Evolutionary conservation across 2,329 filamentous ascomycete species (phyloP), one percentile per base, ranked within the genome.

Genomic region (Trichoderma koningiopsis): DNA sequence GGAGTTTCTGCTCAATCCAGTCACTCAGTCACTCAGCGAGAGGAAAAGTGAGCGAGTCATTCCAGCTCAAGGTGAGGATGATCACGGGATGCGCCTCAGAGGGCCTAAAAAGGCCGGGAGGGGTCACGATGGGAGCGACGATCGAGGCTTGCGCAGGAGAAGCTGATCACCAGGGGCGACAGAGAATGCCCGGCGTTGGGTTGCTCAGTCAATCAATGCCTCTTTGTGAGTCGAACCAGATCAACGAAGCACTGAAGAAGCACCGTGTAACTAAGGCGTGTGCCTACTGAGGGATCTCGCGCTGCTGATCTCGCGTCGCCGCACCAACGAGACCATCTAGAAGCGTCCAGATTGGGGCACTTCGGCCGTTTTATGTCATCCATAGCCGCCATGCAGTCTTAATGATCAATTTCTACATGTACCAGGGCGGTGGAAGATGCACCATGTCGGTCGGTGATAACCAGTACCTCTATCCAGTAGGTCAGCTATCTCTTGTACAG

Each of bases 141-240:
- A 69, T 69, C 68, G 61, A 66, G 60, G 68, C 68, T 69, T 69
- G 68, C 68, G 68, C 68, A 69, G 61, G 61, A 69, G 60, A 63
- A 49, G 16, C 19, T 63, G 58, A 68, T 68, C 59, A 63, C 40
- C 57, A 47, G 61, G 61, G 58, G 49, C 8, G 35, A 19, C 27
- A 27, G n/a, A 49, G n/a, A 22, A 10, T 49, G 47, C 10, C 19
- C n/a, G 47, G 3, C 13, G 47, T 16, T 22, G 22, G 22, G 4
- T 43, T 19, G 16, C 7, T n/a, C 40, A 43, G 40, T 24, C 47
- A 49, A 13, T 24, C 22, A 49, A 13, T 49, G 47, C 47, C 47
- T 24, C 4, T 6, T 22, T 49, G n/a, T 22, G 3, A 8, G 24
- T 31, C 27, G 40, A 43, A 5, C 6, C 40, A 35, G 33, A 35